Evolutionary conservation across 1,284 basidiomycete species (phyloP), one percentile per base, ranked within the genome.

Genomic region (Hemileia vastatrix): DNA sequence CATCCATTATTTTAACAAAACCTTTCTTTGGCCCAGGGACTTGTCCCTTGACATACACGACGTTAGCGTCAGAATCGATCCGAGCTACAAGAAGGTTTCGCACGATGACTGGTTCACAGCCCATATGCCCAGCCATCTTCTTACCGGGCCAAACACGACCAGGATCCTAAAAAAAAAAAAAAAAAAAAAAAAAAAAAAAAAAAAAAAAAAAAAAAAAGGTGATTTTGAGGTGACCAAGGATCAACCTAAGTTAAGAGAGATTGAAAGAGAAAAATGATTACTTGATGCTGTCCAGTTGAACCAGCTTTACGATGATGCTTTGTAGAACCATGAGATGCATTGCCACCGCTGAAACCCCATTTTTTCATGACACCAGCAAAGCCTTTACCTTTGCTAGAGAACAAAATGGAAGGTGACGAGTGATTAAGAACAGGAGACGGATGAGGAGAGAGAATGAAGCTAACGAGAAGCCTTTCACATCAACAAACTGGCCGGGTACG

Each of bases 341-440:
- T 83, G 36, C 93, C 79, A 79, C 95, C 95, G 71, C 86, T 83
- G 79, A 95, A 98, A 51, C 87, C 86, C 84, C 90, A 93, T 52
- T 91, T 82, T 78, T 98, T 99, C 95, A 99, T 98, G 50, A 83
- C 86, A 74, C 95, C 95, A 69, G 91, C 88, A 78, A 94, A 97
- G 18, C 95, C 95, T 77, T 97, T 97, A 21, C 95, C 95, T 67
- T 93, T 87, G 3, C 91, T 95, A 69, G 4, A 67, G 27, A 56
- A 51, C n/a, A 66, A 63, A 64, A 19, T n/a, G n/a, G n/a, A n/a
- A 64, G 58, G 50, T 66, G 47, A 36, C 33, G 18, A 27, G 31
- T 21, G 11, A 55, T 32, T 33, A 60, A 21, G 44, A 52, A 55
- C 9, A 59, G 24, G 36, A 11, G 18, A 36, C 47, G 55, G 31